Evolutionary conservation across 768 basidiomycete species (phyloP).

Genomic region (Suillus tomentosus): DNA sequence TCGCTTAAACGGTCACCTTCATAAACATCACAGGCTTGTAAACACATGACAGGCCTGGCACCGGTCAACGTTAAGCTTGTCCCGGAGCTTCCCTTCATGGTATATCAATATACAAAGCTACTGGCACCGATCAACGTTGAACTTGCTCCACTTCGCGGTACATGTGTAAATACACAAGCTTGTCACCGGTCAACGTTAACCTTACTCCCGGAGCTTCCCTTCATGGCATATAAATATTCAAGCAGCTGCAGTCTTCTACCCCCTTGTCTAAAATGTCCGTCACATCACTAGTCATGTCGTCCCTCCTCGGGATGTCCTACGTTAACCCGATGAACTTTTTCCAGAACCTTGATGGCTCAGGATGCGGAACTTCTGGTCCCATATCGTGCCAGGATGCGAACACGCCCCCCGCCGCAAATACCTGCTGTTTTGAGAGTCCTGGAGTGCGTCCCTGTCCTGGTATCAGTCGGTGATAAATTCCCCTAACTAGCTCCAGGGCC

Average conservation of each 20-base stretch:
- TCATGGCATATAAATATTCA: not conserved
- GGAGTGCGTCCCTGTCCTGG: constrained; percentile 44
- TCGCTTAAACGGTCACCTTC: no score
- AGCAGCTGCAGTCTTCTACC: not conserved
- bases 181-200: not conserved
- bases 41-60: no score
- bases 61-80: not conserved
- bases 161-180: not conserved
- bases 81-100: no score
- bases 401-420: constrained; percentile 43
- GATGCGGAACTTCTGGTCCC: constrained; percentile 52
- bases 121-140: not conserved
- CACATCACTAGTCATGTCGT: constrained; percentile 23
- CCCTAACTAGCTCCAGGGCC: constrained; percentile 44
- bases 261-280: not conserved
- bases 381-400: constrained; percentile 53
- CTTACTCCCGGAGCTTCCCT: not conserved
- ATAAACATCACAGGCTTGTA: no score
- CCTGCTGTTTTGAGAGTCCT: constrained; percentile 69
- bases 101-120: no score
- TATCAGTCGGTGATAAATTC: constrained; percentile 3
- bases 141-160: not conserved
- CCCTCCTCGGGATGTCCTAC: constrained; percentile 23
- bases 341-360: constrained; percentile 40
- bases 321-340: constrained; percentile 31